Base-by-base conservation (phyloP, 768 basidiomycete species). In the Hygrophorus pudorinus region DNA sequence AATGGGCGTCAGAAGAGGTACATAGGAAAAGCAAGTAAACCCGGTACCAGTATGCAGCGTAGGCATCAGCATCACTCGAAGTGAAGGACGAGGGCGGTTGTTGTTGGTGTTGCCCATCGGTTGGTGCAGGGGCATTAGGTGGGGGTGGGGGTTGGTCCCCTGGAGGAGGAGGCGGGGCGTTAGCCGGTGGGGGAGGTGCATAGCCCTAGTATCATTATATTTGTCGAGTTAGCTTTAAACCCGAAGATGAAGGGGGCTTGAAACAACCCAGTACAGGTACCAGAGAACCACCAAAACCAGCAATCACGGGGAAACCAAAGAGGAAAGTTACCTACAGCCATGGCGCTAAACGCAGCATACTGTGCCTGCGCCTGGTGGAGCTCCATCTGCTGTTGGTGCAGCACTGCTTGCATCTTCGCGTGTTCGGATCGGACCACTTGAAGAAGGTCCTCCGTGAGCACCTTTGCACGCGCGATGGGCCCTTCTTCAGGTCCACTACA, bases 351-450 rank as follows among this genome's bases (percentile, higher is more conserved):
- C 16, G 79, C 79, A 38, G 82, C 82, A 63, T 85, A 88, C 57
- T 85, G 84, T 51, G 73, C 67, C 59, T 89, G 87, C 2, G 83
- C 85, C 59, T 87, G 83, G 49, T 88, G 86, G 20, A 88, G 70
- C 54, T 89, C 86, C 81, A 85, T 83, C 62, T 89, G 86, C 59
- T 88, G 84, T 42, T 85, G 85, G 41, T 72, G 69, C 4, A 85
- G 59, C 10, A 74, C 58, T 2, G 66, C 52, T 48, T 76, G 72
- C 42, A 90, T 82, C 62, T 98, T 94, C 20, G 75, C 79, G 56
- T 92, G 89, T 59, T 98, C 91, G 49, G 78, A 72, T 13, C 76
- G 75, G 7, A 98, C 88, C n/a, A 96, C 91, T 31, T 82, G 73
- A 8, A 94, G 73, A 2, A 97, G 74, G 57, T 97, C 92, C 51